Evolutionary conservation across 169 alveolate species (phyloP).

Genomic region (Blepharisma undulans): DNA sequence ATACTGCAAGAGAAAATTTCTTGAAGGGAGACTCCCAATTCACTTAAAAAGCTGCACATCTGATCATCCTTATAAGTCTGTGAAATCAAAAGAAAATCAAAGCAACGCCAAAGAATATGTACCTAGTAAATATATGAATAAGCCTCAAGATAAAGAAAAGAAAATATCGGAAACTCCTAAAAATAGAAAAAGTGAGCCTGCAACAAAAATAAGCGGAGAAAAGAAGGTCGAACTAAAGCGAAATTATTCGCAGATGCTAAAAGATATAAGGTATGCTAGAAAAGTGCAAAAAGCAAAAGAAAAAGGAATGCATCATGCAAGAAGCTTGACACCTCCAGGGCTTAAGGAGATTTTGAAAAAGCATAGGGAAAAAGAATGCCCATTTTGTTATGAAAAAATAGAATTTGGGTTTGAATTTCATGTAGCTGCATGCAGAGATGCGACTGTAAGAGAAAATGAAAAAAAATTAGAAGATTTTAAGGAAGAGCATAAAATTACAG

Average conservation of each 20-base stretch:
- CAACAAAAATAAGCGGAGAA: not conserved
- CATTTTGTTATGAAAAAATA: not conserved
- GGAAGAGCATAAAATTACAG: not conserved
- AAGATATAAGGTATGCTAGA: not conserved
- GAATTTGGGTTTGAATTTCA: not conserved
- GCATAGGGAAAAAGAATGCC: not conserved
- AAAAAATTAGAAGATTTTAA: not conserved
- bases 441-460: not conserved
- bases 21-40: conserved; percentile 47
- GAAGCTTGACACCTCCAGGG: not conserved
- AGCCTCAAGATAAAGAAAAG: not conserved
- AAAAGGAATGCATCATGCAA: not conserved
- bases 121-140: not conserved
- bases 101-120: not conserved
- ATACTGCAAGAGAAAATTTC: conserved; percentile 62
- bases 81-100: not conserved
- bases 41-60: conserved; percentile 36
- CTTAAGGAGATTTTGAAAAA: not conserved
- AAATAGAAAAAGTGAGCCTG: not conserved
- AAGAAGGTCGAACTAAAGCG: not conserved
- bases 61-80: conserved; percentile 33
- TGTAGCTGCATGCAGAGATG: not conserved
- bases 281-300: not conserved
- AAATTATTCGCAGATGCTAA: not conserved
- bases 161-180: not conserved